phyloP scores from a whole-genome alignment of 352 stramenopile species.

The Phytophthora citricola region DNA sequence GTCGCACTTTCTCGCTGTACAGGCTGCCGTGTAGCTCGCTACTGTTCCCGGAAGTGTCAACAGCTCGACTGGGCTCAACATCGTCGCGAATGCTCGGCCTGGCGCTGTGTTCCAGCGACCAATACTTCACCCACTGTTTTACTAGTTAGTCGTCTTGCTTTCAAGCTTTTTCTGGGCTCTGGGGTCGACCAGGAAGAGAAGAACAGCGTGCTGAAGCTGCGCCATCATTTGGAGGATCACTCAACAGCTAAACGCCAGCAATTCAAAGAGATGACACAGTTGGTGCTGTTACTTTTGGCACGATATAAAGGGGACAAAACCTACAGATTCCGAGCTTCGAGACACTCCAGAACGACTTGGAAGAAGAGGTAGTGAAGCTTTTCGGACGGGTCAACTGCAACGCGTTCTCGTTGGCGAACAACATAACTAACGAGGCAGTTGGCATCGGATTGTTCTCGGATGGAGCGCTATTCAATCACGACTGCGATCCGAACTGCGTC shows the following conservation, averaged over 20 bases:
- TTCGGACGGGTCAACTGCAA: slow-evolving; percentile 86
- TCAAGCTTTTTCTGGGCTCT: slow-evolving; percentile 39
- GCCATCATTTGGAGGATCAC: slow-evolving; percentile 60
- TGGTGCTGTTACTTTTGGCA: slow-evolving; percentile 62
- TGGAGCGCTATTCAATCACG: slow-evolving; percentile 79
- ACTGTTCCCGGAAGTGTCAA: slow-evolving; percentile 76
- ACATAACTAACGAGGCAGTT: slow-evolving; percentile 47
- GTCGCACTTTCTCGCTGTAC: slow-evolving; percentile 49
- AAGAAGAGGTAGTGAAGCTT: slow-evolving; percentile 49
- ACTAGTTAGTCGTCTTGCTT: slow-evolving; percentile 54
- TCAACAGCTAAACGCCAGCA: slow-evolving; percentile 37
- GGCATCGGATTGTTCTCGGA: slow-evolving; percentile 73
- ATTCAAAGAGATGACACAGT: slow-evolving; percentile 64
- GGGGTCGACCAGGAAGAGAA: slow-evolving; percentile 11
- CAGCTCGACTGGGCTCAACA: slow-evolving; percentile 65
- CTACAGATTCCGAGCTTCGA: slow-evolving; percentile 26
- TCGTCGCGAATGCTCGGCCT: slow-evolving; percentile 57
- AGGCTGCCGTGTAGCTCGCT: slow-evolving; percentile 64
- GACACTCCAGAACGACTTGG: slow-evolving; percentile 35
- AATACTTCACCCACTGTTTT: slow-evolving; percentile 55
- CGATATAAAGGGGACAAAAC: slow-evolving; percentile 48
- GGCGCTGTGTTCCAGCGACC: slow-evolving; percentile 38
- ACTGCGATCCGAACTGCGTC: slow-evolving; percentile 76
- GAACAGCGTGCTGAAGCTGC: slow-evolving; percentile 41
- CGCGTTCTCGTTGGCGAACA: slow-evolving; percentile 72